Base-by-base conservation (phyloP, 805 yeast genomes). In the Kuraishia capsulata region DNA sequence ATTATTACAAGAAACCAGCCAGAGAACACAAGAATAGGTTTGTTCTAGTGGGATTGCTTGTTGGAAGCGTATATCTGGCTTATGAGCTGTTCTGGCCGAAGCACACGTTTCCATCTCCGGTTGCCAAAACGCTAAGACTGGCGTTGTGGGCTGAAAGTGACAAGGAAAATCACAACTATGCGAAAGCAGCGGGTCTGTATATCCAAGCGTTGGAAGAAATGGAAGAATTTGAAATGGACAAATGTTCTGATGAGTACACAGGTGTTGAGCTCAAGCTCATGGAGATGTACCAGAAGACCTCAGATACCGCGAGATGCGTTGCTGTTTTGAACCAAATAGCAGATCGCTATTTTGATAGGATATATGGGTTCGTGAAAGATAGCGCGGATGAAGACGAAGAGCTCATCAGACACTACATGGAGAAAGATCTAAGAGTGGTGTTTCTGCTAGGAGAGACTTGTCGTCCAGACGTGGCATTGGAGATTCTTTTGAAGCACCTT, bases 261-360 rank as follows among this genome's bases (percentile, higher is more conserved):
- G 96, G 97, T 0, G 75, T 90, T 38, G 95, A 89, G 51, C 65
- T 90, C 55, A 86, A 89, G 51, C 64, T 86, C 26, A 95, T 82
- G 9, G 95, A 88, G 51, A 81, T 87, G 87, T 84, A 76, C 53
- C 31, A 28, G 17, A 28, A 28, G 17, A 13, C 95, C 86, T 50
- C 6, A 9, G 17, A 28, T 11, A 28, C 31, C 6, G 17, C 54
- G 8, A 19, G 20, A 23, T 33, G 21, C 35, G 37, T 44, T 37
- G 11, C 40, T 0, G 33, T 37, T 3, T 48, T 45, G 23, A 40
- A 41, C 14, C 28, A 40, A 16, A 56, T 56, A 41, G 44, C 55
- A 23, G 43, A 47, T 10, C 42, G 31, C 13, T 28, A 28, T 13
- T 28, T 28, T 17, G 31, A 14, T 13, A 14, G 6, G 17, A 28